Conservation (phyloP, 2,329 filamentous ascomycete genomes). For the Colletotrichum ledebouriae region DNA sequence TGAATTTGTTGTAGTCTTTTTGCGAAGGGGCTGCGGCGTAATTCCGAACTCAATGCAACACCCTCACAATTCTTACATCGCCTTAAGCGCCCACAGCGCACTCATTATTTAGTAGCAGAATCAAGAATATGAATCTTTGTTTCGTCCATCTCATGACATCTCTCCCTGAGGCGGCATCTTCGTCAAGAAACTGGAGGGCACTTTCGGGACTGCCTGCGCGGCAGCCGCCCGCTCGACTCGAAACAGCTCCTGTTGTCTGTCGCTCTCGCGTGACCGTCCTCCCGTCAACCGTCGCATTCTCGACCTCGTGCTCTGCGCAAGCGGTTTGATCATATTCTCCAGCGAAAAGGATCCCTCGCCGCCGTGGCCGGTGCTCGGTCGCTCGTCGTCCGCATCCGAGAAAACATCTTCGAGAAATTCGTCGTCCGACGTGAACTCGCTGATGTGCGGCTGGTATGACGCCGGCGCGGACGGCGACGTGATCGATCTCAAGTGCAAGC, state of each 20-base stretch:
- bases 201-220: constrained; percentile 58
- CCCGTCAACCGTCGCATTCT: constrained; percentile 75
- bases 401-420: constrained; percentile 80
- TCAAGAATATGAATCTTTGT: neutral
- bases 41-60: too few species aligned
- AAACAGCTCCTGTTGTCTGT: constrained; percentile 54
- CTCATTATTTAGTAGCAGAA: constrained; percentile 12
- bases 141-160: constrained; percentile 45
- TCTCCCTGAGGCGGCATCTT: constrained; percentile 54
- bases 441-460: constrained; percentile 67
- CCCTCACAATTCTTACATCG: neutral
- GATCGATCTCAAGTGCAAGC: constrained; percentile 83
- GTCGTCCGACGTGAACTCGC: constrained; percentile 80
- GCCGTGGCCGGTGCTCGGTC: constrained; percentile 55
- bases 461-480: constrained; percentile 80
- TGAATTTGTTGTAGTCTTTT: too few species aligned
- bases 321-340: constrained; percentile 72
- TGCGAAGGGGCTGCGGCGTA: too few species aligned
- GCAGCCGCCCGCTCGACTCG: constrained; percentile 51
- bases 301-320: constrained; percentile 68
- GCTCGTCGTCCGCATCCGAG: constrained; percentile 80
- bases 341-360: constrained; percentile 67
- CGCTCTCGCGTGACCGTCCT: constrained; percentile 58
- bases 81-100: neutral
- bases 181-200: constrained; percentile 52